Percentiles rank a stretch among this genome's conserved stretches.
phyloP scores from a whole-genome alignment of 768 basidiomycete species.

The Auriscalpium orientale region DNA sequence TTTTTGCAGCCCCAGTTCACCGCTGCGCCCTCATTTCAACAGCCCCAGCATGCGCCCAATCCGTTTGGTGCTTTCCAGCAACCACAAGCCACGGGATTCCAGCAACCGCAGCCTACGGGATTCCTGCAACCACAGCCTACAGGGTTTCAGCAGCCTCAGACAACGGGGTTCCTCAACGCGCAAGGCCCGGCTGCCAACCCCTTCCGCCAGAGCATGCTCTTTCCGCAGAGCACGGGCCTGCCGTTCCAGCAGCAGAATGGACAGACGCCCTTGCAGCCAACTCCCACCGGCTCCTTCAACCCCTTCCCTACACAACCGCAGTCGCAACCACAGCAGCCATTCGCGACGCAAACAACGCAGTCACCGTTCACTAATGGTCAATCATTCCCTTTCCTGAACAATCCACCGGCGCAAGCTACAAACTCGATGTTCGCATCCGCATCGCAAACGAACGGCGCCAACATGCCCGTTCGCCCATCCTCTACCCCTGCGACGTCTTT shows the following conservation, averaged over 20 bases:
- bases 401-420: conserved; percentile 9
- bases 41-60: conserved; percentile 27
- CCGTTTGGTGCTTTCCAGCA: conserved; percentile 30
- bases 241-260: conserved; percentile 9
- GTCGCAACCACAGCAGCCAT: background rate
- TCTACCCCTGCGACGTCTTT: conserved; percentile 62
- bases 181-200: conserved; percentile 54
- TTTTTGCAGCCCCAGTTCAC: conserved; percentile 42
- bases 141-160: conserved; percentile 37
- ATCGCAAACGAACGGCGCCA: conserved; percentile 11
- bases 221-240: conserved; percentile 12
- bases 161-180: conserved; percentile 40
- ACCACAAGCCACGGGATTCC: background rate
- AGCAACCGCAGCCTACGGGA: conserved; percentile 17
- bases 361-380: background rate
- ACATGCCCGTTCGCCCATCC: conserved; percentile 49
- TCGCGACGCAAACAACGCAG: background rate
- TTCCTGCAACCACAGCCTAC: conserved; percentile 24
- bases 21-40: conserved; percentile 29
- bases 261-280: conserved; percentile 1
- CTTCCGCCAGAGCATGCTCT: conserved; percentile 67
- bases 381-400: conserved; percentile 2
- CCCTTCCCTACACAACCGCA: conserved; percentile 6
- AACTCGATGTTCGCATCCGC: conserved; percentile 15
- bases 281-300: conserved; percentile 7